Percentiles rank a stretch among this genome's conserved stretches.
These are phyloP conservation scores for Crotalaria pallida DNA, from an alignment of 306 rosid species.

Conservation along the genomic window DNA sequence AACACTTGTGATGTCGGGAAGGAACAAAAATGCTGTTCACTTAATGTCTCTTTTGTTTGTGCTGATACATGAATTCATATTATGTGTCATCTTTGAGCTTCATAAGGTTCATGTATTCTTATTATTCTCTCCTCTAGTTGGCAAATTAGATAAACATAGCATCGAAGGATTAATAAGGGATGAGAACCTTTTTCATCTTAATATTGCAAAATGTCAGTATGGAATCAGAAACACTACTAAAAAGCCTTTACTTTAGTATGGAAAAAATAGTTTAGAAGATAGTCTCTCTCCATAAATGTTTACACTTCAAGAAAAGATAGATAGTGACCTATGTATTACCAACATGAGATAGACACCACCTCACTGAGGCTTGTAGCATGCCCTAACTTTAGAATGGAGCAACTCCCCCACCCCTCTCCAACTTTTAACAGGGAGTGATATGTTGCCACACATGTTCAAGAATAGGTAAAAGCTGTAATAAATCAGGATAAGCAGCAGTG, in stretches of 20 bases:
- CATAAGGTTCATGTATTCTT: neutral
- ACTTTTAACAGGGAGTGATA: too few relatives aligned
- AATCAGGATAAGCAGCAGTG: too few relatives aligned
- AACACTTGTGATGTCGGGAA: conserved; percentile 7
- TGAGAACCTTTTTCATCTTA: neutral
- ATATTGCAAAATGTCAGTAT: neutral
- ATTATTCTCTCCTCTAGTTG: neutral
- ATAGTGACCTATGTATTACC: neutral
- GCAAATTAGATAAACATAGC: neutral
- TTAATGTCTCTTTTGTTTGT: conserved; percentile 8
- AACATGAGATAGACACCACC: neutral
- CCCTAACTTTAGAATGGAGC: too few relatives aligned
- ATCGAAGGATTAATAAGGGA: neutral
- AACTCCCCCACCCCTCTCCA: too few relatives aligned
- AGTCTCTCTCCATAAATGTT: neutral
- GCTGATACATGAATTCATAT: neutral
- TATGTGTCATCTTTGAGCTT: neutral
- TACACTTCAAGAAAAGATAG: neutral
- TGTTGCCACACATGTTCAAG: too few relatives aligned
- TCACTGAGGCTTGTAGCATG: too few relatives aligned
- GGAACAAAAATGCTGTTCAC: conserved; percentile 12
- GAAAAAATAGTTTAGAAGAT: neutral
- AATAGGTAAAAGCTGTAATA: too few relatives aligned
- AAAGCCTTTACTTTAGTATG: neutral
- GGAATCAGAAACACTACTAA: neutral